These are phyloP conservation scores for Phytophthora chlamydospora DNA, from an alignment of 352 stramenopile species.

Conservation along the genomic window DNA sequence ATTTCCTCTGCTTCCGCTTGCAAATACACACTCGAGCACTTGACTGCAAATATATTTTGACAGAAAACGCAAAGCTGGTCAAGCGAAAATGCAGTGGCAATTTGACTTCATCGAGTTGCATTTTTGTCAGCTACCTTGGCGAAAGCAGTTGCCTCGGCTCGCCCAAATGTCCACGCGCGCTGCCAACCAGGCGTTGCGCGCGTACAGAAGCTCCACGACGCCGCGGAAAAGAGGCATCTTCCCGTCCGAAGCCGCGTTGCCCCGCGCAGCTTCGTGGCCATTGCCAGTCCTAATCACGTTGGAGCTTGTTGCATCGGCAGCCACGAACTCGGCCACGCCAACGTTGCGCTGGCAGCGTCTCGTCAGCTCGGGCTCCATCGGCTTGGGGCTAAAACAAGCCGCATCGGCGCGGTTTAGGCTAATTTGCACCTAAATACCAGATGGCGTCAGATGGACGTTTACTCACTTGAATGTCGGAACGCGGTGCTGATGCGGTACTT, in stretches of 20 bases:
- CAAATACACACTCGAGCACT: constrained; percentile 31
- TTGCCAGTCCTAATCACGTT: constrained; percentile 8
- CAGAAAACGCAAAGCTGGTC: constrained; percentile 1
- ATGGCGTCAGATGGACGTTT: background rate
- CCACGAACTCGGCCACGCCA: constrained; percentile 33
- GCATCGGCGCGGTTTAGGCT: background rate
- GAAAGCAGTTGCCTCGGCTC: constrained; percentile 13
- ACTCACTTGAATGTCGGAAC: too few species aligned
- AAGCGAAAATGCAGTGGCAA: constrained; percentile 1
- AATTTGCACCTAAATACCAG: constrained; percentile 4
- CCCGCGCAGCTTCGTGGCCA: background rate
- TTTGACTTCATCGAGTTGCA: background rate
- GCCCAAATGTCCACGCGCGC: constrained; percentile 36
- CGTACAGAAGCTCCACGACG: constrained; percentile 39
- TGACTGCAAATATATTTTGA: constrained; percentile 32
- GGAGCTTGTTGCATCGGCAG: background rate
- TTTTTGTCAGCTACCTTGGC: constrained; percentile 22
- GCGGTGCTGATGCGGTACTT: too few species aligned
- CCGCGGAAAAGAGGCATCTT: constrained; percentile 30
- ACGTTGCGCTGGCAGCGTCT: constrained; percentile 24
- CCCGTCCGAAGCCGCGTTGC: background rate
- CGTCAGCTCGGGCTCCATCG: constrained; percentile 29
- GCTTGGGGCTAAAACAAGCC: constrained; percentile 12
- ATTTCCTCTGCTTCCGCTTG: constrained; percentile 12
- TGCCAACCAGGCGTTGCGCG: constrained; percentile 29